Conservation (phyloP, 2,329 filamentous ascomycete genomes). For the Oidium heveae region DNA sequence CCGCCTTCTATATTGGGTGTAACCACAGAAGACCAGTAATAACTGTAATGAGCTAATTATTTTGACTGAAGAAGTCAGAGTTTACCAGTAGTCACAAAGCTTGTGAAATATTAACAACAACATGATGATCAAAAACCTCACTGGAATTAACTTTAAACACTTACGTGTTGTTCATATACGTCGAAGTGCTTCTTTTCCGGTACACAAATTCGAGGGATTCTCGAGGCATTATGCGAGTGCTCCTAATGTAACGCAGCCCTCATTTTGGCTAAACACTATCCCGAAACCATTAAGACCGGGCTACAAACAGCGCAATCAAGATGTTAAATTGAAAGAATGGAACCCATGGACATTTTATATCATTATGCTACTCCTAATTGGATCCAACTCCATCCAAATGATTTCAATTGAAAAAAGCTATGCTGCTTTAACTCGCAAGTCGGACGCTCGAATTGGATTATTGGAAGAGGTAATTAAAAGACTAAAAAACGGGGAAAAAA, state of each 20-base stretch:
- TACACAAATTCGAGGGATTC: no score
- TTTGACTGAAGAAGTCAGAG: no score
- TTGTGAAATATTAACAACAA: no score
- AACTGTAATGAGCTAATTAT: no score
- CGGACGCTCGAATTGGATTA: constrained; percentile 53
- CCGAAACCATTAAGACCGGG: constrained; percentile 37
- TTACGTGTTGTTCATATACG: no score
- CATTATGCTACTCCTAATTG: constrained; percentile 62
- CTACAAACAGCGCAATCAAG: constrained; percentile 15
- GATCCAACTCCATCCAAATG: constrained; percentile 87
- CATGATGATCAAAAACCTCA: no score
- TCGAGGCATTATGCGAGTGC: neutral
- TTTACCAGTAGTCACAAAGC: no score
- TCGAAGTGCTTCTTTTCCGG: no score
- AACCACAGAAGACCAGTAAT: no score
- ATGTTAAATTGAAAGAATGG: constrained; percentile 30
- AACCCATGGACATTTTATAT: constrained; percentile 69
- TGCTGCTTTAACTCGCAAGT: constrained; percentile 43
- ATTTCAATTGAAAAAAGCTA: constrained; percentile 57
- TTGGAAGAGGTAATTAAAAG: constrained; percentile 51
- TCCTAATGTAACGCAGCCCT: constrained; percentile 7
- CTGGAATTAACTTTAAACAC: no score
- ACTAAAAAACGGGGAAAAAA: constrained; percentile 45
- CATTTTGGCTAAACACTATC: constrained; percentile 43
- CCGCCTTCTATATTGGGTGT: no score